Evolutionary conservation across 164 flowering plant genomes (phyloP).

Genomic region (Vitis riparia): DNA sequence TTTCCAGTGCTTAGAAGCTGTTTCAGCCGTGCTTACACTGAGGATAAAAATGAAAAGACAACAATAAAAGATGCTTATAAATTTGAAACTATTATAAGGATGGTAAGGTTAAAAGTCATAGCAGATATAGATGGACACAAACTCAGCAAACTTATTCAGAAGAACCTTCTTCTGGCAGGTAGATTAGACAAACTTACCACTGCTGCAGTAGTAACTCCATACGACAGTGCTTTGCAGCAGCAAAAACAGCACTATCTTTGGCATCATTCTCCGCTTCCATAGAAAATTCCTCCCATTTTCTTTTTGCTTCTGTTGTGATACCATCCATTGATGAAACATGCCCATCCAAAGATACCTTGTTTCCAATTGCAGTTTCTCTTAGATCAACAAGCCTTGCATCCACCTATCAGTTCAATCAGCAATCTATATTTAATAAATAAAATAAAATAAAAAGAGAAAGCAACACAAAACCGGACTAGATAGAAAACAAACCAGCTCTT

Average conservation of each 20-base stretch:
- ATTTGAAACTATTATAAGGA: neutral
- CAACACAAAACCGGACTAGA: neutral
- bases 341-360: constrained; percentile 63
- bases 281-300: constrained; percentile 84
- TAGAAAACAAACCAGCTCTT: constrained; percentile 65
- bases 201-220: constrained; percentile 76
- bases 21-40: constrained; percentile 60
- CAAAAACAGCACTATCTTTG: constrained; percentile 68
- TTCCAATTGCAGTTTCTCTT: constrained; percentile 48
- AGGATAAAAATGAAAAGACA: neutral
- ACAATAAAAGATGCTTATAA: neutral
- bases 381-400: constrained; percentile 57
- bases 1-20: constrained; percentile 60
- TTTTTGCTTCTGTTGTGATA: constrained; percentile 68
- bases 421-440: neutral
- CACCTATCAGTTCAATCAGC: constrained; percentile 49
- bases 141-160: neutral
- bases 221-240: constrained; percentile 94
- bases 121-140: neutral
- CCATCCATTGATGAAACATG: constrained; percentile 63
- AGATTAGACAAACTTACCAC: constrained; percentile 43
- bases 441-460: neutral
- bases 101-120: neutral
- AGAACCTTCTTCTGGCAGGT: neutral
- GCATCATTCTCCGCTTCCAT: constrained; percentile 59